A percentile compares a stretch with the other conserved stretches of the same genome.
Conservation (phyloP, 805 yeast species). For the Ogataea trehaloabstinens region DNA sequence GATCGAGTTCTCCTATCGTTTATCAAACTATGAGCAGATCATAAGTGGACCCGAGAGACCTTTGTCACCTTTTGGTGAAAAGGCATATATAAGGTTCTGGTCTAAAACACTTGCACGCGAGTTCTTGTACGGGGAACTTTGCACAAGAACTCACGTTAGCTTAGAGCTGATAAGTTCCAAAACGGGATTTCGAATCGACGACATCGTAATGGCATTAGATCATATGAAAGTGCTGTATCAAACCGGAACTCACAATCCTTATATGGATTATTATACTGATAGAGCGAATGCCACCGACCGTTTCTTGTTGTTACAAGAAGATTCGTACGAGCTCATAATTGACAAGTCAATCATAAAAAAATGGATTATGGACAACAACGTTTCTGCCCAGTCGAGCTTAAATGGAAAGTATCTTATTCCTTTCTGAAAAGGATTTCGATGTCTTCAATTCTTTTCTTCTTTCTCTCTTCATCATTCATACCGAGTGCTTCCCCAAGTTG, state of each 20-base stretch:
- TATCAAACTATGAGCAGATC: slow-evolving; percentile 62
- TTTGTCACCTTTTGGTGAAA: slow-evolving; percentile 74
- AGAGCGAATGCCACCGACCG: slow-evolving; percentile 13
- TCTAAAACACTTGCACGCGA: slow-evolving; percentile 47
- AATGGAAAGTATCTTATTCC: slow-evolving; percentile 24
- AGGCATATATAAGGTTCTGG: slow-evolving; percentile 79
- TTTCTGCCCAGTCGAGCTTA: slow-evolving; percentile 17
- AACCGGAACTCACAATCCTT: slow-evolving; percentile 22
- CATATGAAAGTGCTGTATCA: slow-evolving; percentile 46
- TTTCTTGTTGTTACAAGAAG: slow-evolving; percentile 25
- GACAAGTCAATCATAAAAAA: slow-evolving; percentile 22
- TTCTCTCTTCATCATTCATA: slow-evolving; percentile 70
- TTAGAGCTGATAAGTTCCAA: slow-evolving; percentile 48
- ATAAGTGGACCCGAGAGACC: slow-evolving; percentile 93
- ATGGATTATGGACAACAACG: slow-evolving; percentile 29
- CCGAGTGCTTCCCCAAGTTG: slow-evolving; percentile 79
- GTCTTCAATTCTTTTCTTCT: slow-evolving; percentile 69
- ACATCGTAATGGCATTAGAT: slow-evolving; percentile 57
- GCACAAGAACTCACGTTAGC: slow-evolving; percentile 32
- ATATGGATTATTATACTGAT: slow-evolving; percentile 29
- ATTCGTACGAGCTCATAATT: slow-evolving; percentile 21
- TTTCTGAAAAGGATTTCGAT: slow-evolving; percentile 57
- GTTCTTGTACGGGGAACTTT: slow-evolving; percentile 40
- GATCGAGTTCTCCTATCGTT: slow-evolving; percentile 77
- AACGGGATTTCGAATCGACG: slow-evolving; percentile 66